phyloP scores from a whole-genome alignment of 306 rosid genomes.

The Benincasa hispida region DNA sequence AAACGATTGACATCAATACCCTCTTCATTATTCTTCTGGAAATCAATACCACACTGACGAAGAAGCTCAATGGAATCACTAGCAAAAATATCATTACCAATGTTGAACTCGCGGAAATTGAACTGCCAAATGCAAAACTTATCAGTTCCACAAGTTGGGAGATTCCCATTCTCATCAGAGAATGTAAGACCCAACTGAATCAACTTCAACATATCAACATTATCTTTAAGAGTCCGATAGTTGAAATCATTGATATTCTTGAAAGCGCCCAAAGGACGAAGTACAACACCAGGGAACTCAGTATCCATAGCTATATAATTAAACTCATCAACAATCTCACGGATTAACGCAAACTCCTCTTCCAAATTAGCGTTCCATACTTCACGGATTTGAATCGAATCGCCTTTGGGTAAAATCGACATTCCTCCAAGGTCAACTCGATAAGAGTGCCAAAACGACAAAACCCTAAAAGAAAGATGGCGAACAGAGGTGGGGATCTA shows the following conservation, averaged over 20 bases:
- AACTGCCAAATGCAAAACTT: slow-evolving; percentile 48
- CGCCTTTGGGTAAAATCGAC: slow-evolving; percentile 66
- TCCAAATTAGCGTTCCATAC: slow-evolving; percentile 80
- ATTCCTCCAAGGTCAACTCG: slow-evolving; percentile 26
- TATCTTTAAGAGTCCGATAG: slow-evolving; percentile 71
- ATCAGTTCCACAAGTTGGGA: slow-evolving; percentile 59
- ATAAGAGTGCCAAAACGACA: slow-evolving; percentile 11
- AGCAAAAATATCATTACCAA: slow-evolving; percentile 40
- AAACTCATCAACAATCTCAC: slow-evolving; percentile 46
- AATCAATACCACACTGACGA: slow-evolving; percentile 64
- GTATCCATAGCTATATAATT: slow-evolving; percentile 80
- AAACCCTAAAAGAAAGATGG: slow-evolving; percentile 22
- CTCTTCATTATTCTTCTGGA: slow-evolving; percentile 49
- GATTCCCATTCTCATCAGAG: slow-evolving; percentile 61
- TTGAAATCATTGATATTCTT: slow-evolving; percentile 64
- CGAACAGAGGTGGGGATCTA: neutral
- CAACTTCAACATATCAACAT: slow-evolving; percentile 85
- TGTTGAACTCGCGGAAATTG: slow-evolving; percentile 55
- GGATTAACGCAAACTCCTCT: slow-evolving; percentile 62
- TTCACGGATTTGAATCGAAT: slow-evolving; percentile 74
- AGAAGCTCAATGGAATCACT: slow-evolving; percentile 52
- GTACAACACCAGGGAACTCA: slow-evolving; percentile 89
- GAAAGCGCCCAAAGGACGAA: slow-evolving; percentile 68
- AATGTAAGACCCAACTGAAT: slow-evolving; percentile 85
- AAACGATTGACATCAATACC: slow-evolving; percentile 52